These are phyloP conservation scores for Lasiosphaeriaceae sp. DNA, from an alignment of 495 filamentous ascomycete species.

Conservation along the genomic window DNA sequence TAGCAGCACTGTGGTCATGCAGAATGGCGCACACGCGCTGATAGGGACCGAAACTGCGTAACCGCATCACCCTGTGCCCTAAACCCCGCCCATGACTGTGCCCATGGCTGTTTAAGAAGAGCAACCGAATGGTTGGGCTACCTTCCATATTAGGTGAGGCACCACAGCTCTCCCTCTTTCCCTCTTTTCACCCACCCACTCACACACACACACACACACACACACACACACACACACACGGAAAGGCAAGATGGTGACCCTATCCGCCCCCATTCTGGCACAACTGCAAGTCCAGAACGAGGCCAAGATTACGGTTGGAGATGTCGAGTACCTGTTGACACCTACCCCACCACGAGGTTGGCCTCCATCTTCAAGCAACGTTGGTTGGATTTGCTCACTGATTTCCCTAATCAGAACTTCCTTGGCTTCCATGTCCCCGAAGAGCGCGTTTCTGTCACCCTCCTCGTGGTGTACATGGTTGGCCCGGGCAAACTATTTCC, in stretches of 20 bases:
- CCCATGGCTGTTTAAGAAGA: too few relatives aligned
- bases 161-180: background rate
- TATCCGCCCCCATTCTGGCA: background rate
- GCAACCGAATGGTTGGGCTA: too few relatives aligned
- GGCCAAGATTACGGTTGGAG: background rate
- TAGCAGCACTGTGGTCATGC: too few relatives aligned
- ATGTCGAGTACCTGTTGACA: slow-evolving; percentile 1
- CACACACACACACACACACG: background rate
- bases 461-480: background rate
- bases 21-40: too few relatives aligned
- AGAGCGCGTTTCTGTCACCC: background rate
- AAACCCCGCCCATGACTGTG: too few relatives aligned
- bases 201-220: background rate
- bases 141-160: background rate
- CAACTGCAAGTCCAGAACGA: background rate
- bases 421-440: slow-evolving; percentile 1
- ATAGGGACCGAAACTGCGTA: too few relatives aligned
- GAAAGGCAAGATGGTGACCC: background rate
- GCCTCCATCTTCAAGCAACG: background rate
- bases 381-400: background rate
- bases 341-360: background rate
- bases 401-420: background rate
- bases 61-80: too few relatives aligned
- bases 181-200: too few relatives aligned
- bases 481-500: background rate